Conservation (phyloP, 2,329 filamentous ascomycete species). For the Colletotrichum sp. region DNA sequence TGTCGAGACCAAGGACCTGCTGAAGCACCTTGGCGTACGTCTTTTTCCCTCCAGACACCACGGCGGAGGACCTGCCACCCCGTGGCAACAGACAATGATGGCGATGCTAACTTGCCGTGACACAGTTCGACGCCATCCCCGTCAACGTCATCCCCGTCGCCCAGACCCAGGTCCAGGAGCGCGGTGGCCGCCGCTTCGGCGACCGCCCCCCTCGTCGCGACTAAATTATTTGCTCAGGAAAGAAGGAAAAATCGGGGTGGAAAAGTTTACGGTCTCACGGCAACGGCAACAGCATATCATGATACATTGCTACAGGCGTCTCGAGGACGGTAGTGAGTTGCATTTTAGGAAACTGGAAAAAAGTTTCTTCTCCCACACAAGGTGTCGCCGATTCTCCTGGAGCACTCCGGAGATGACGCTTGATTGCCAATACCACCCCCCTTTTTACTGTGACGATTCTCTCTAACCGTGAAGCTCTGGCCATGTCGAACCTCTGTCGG, state of each 20-base stretch:
- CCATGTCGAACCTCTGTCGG: neutral
- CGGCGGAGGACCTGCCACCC: neutral
- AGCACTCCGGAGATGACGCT: constrained; percentile 74
- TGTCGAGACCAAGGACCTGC: constrained; percentile 96
- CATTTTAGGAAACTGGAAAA: constrained; percentile 63
- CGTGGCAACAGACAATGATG: neutral
- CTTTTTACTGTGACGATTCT: constrained; percentile 27
- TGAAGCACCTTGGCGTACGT: constrained; percentile 99
- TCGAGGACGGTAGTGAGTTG: constrained; percentile 60
- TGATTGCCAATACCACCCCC: constrained; percentile 78
- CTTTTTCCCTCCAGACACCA: neutral
- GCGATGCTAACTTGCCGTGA: constrained; percentile 30
- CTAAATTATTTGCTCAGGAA: constrained; percentile 32
- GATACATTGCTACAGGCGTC: constrained; percentile 55
- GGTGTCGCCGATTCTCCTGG: constrained; percentile 88
- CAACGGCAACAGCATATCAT: constrained; percentile 43
- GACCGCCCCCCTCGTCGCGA: constrained; percentile 62
- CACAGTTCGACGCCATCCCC: constrained; percentile 93
- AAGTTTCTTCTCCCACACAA: constrained; percentile 66
- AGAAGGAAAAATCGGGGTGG: constrained; percentile 20
- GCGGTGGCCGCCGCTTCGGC: constrained; percentile 76
- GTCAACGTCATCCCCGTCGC: constrained; percentile 93
- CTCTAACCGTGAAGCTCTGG: neutral
- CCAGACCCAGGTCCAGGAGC: constrained; percentile 87
- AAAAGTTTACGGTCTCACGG: constrained; percentile 40